Evolutionary conservation across 2,329 filamentous ascomycete genomes (phyloP), one percentile per base, ranked within the genome.

Genomic region (Scolecobasidium constrictum): DNA sequence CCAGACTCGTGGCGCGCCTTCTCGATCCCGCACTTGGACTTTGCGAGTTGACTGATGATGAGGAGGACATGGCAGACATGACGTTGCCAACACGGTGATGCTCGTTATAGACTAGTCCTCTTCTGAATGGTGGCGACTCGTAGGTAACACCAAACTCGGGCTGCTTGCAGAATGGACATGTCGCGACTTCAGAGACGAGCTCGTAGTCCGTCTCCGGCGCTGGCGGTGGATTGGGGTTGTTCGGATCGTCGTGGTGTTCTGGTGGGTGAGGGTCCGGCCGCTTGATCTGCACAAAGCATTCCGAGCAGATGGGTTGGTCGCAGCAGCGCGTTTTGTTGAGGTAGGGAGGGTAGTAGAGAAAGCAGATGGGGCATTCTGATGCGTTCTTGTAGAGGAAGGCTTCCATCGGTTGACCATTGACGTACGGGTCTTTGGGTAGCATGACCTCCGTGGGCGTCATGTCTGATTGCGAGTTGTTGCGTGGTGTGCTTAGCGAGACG

Each of bases 211-310:
- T 68, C 5, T 46, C 20, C 17, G 42, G 17, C 40, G 39, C 9
- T 28, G 26, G 21, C 21, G 44, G 33, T 33, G 19, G 39, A 46
- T 69, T 72, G 23, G 65, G 59, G 43, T 67, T 63, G 19, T 63
- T 56, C 43, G 63, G 49, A 36, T 61, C 52, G 44, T 64, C 62
- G 35, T 73, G 73, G 55, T 92, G 85, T 58, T 94, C 86, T 1
- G 86, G 86, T 31, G 87, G 78, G 59, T 95, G 86, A 7, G 87
- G 88, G 50, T 98, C 90, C 3, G 87, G 81, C 34, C 92, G 78
- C 60, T 95, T 96, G 59, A 98, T 98, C 61, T 98, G 92, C 3
- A 98, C 92, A 55, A 98, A 98, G 61, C 92, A 98, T 65, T 98
- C 92, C 34, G 88, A 96, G 64, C 92, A 98, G 48, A 98, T 96